A percentile compares a stretch with the other conserved stretches of the same genome.
Conservation (phyloP, 495 filamentous ascomycete species). For the Podospora comata region DNA sequence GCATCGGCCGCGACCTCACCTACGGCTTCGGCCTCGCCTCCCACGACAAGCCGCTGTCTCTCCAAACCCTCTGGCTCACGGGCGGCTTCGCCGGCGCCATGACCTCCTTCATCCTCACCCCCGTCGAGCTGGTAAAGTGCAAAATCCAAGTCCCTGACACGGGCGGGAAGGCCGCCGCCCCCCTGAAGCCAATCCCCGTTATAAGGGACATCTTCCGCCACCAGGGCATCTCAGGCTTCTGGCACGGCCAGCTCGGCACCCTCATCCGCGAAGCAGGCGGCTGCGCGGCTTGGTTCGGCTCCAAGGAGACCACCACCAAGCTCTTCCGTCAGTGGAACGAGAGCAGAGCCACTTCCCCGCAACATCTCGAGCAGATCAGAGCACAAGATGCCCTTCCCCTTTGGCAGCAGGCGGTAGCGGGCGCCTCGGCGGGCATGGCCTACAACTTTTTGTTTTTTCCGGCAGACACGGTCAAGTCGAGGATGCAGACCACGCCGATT, state of each 20-base stretch:
- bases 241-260: conserved; percentile 91
- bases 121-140: conserved; percentile 97
- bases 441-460: conserved; percentile 98
- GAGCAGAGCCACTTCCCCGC: conserved; percentile 28
- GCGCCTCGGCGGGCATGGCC: conserved; percentile 85
- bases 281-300: conserved; percentile 91
- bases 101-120: conserved; percentile 85
- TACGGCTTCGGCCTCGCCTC: conserved; percentile 53
- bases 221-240: conserved; percentile 82
- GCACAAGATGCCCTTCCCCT: conserved; percentile 51
- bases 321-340: conserved; percentile 55
- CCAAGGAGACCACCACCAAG: conserved; percentile 74
- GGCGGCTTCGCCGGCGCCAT: conserved; percentile 86
- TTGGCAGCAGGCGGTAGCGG: conserved; percentile 80
- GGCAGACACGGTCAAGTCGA: conserved; percentile 92
- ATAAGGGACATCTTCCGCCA: conserved; percentile 75
- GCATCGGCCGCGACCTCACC: conserved; percentile 56
- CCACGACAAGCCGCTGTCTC: conserved; percentile 56
- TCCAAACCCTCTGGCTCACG: conserved; percentile 68
- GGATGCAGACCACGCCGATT: conserved; percentile 88
- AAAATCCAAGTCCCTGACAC: conserved; percentile 79
- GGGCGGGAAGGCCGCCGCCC: conserved; percentile 22
- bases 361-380: conserved; percentile 31
- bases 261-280: conserved; percentile 92
- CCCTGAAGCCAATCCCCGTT: conserved; percentile 47